Evolutionary conservation across 495 filamentous ascomycete genomes (phyloP).

Genomic region (Lichina pygmaea): DNA sequence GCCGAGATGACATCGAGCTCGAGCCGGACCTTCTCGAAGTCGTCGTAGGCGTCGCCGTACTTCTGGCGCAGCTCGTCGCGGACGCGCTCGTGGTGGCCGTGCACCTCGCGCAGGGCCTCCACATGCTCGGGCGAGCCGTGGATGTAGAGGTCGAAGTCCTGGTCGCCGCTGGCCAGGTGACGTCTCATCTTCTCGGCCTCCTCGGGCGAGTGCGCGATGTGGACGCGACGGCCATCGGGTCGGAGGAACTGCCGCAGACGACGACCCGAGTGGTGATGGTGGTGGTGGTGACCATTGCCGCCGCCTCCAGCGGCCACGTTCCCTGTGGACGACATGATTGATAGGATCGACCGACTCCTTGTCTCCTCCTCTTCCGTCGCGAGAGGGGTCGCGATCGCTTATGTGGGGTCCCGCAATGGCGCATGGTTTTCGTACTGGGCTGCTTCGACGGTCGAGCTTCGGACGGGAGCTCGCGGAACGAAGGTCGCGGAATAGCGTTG

Average conservation of each 20-base stretch:
- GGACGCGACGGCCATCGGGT: slow-evolving; percentile 24
- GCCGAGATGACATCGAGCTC: slow-evolving; percentile 20
- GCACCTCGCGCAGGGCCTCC: slow-evolving; percentile 19
- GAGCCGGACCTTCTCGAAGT: slow-evolving; percentile 21
- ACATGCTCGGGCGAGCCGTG: slow-evolving; percentile 26
- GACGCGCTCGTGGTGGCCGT: slow-evolving; percentile 19
- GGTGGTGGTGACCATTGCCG: not conserved
- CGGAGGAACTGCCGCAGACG: slow-evolving; percentile 21
- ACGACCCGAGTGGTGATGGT: not conserved
- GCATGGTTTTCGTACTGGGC: too few relatives aligned
- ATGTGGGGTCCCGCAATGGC: slow-evolving; percentile 88
- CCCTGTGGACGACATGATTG: not conserved
- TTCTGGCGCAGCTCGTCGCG: slow-evolving; percentile 15
- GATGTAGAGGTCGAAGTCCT: slow-evolving; percentile 7
- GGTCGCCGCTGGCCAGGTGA: slow-evolving; percentile 8
- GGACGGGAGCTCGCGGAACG: too few relatives aligned
- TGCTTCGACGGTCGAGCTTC: too few relatives aligned
- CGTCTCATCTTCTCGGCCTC: slow-evolving; percentile 18
- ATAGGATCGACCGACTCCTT: slow-evolving; percentile 24
- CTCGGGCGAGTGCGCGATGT: slow-evolving; percentile 24
- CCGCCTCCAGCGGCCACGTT: not conserved
- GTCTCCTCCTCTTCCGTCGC: slow-evolving; percentile 55
- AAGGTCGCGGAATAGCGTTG: too few relatives aligned
- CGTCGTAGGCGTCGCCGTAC: slow-evolving; percentile 19
- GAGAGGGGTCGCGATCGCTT: slow-evolving; percentile 70